Evolutionary conservation across 768 basidiomycete species (phyloP).

Genomic region (Mycena vitilis): DNA sequence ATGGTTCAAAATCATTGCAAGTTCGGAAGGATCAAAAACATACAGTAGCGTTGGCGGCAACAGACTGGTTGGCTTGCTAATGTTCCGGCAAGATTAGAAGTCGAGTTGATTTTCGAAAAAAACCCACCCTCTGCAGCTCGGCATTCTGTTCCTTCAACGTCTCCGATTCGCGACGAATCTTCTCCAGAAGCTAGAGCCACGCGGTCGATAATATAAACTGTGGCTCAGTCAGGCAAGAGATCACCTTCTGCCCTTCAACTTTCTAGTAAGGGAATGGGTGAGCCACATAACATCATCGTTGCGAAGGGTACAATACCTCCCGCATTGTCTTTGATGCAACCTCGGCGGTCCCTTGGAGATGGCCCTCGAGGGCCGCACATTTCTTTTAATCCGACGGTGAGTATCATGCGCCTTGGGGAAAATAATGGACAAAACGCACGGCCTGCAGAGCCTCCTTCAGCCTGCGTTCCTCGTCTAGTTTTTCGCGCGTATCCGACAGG

Average conservation of each 20-base stretch:
- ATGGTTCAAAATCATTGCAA: no score
- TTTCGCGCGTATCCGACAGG: background rate
- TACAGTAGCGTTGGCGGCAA: no score
- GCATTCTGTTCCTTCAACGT: no score
- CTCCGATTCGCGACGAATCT: background rate
- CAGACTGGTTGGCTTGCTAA: no score
- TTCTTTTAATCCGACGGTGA: slow-evolving; percentile 1
- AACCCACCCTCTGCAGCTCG: no score
- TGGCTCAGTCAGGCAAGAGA: no score
- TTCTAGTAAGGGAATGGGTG: background rate
- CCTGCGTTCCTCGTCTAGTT: background rate
- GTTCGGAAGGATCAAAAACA: no score
- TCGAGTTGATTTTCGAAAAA: no score
- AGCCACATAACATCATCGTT: background rate
- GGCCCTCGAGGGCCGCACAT: background rate
- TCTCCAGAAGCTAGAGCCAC: background rate
- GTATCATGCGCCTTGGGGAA: no score
- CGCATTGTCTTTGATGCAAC: slow-evolving; percentile 15
- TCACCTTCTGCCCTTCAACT: slow-evolving; percentile 10
- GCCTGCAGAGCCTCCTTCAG: background rate
- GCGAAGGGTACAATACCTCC: background rate
- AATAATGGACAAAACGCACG: background rate
- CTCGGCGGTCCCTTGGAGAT: background rate
- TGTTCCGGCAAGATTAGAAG: no score
- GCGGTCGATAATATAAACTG: no score